These are phyloP conservation scores for Camelina laxa DNA, from an alignment of 345 rosid species.

Conservation along the genomic window DNA sequence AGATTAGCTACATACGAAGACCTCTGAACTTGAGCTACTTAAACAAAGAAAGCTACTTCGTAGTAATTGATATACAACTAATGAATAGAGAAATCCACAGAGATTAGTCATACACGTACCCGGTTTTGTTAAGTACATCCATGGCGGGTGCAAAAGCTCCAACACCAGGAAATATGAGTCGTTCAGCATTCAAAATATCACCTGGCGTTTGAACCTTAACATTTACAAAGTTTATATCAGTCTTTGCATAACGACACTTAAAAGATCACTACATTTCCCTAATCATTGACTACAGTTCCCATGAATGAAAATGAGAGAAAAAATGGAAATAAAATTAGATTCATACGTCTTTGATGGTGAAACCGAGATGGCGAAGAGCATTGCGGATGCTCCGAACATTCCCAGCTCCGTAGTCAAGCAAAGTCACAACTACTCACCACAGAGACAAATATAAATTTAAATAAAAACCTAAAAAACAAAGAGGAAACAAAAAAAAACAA, in stretches of 20 bases:
- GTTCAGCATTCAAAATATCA: constrained; percentile 75
- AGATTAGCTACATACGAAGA: not conserved
- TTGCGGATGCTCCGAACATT: constrained; percentile 89
- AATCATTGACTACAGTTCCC: too few species aligned
- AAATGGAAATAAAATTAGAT: not conserved
- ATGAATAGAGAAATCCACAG: not conserved
- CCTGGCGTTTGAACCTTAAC: constrained; percentile 76
- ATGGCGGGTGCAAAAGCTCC: constrained; percentile 96
- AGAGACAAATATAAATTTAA: not conserved
- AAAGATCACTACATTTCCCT: not conserved
- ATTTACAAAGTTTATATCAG: constrained; percentile 15
- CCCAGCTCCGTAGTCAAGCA: constrained; percentile 98
- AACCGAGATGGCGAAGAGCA: constrained; percentile 82
- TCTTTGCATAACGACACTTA: not conserved
- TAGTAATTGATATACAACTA: not conserved
- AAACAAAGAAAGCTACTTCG: not conserved
- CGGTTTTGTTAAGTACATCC: constrained; percentile 82
- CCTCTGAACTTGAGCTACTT: not conserved
- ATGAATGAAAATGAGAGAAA: not conserved
- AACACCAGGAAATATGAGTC: constrained; percentile 89
- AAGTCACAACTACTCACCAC: constrained; percentile 60
- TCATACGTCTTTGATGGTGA: constrained; percentile 71
- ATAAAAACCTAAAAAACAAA: constrained; percentile 7
- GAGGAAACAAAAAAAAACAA: not conserved
- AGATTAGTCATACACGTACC: constrained; percentile 48